Base-by-base conservation (phyloP, 2,329 filamentous ascomycete genomes). In the Stagonosporopsis cucurbitacearum region DNA sequence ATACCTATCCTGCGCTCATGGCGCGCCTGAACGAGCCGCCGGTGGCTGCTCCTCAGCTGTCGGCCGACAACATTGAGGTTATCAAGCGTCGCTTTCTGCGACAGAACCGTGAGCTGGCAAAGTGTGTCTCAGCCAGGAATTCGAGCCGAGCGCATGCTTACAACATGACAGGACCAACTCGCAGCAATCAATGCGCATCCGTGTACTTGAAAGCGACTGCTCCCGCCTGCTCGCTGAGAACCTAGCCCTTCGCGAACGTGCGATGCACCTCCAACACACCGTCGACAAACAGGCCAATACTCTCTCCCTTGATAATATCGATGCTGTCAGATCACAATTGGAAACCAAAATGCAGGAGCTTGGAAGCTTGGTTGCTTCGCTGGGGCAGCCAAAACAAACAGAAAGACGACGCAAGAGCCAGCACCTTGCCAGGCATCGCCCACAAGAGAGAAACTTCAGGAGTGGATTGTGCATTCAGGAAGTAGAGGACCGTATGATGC, bases 31-130 rank as follows among this genome's bases (percentile, higher is more conserved):
- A 93, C 79, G 90, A 92, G 81, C 84, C 85, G 71, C 82, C 86
- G 61, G 62, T 69, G 50, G 50, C 36, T 60, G 69, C 65, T 52
- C 65, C 69, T 43, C 64, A 66, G 62, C 66, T 65, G 47, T 84
- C 88, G 69, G 82, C 81, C 72, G 89, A 92, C 77, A 87, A 81
- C 71, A 77, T 91, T 64, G 90, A 93, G 73, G 65, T 61, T 53
- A 59, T 94, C 57, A 90, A 91, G 73, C 85, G 88, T 69, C 88
- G 89, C 72, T 91, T 93, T 71, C 80, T 93, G 67, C 85, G 91
- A 50, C 91, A 95, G 73, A 96, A 96, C 73, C 85, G 90, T 76
- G 91, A 95, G 69, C 88, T 95, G 61, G 90, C 90, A 55, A 82
- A 81, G 77, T 79, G 72, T 17, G 15, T 40, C 2, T 26, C 9